Conservation (phyloP, 352 stramenopile genomes). For the Globisporangium polare region DNA sequence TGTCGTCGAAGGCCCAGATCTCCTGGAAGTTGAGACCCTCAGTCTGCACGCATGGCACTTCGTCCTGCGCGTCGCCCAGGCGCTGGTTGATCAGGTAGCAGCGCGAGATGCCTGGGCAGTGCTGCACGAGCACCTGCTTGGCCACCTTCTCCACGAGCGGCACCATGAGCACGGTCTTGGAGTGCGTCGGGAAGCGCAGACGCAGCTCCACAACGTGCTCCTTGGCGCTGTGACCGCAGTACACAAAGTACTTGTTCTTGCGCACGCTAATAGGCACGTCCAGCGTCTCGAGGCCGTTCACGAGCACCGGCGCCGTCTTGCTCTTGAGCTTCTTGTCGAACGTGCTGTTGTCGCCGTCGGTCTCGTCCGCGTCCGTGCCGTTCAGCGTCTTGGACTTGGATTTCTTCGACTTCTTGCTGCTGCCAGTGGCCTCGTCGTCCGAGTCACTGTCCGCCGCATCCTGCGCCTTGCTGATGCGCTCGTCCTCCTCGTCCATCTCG, state of each 20-base stretch:
- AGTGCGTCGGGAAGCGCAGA: constrained; percentile 85
- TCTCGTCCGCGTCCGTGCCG: constrained; percentile 29
- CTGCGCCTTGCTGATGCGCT: constrained; percentile 67
- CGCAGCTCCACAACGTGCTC: constrained; percentile 82
- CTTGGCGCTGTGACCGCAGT: constrained; percentile 73
- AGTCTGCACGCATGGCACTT: constrained; percentile 88
- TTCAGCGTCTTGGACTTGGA: constrained; percentile 23
- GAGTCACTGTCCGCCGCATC: constrained; percentile 61
- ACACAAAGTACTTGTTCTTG: constrained; percentile 88
- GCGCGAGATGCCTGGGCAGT: constrained; percentile 84
- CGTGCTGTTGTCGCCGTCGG: neutral
- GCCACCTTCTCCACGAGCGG: constrained; percentile 85
- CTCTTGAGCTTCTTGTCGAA: constrained; percentile 21
- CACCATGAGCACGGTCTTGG: constrained; percentile 88
- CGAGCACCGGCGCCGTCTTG: constrained; percentile 35
- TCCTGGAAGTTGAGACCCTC: constrained; percentile 98
- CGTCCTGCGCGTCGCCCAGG: constrained; percentile 69
- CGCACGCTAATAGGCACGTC: constrained; percentile 68
- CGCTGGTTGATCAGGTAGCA: constrained; percentile 90
- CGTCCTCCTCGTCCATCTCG: constrained; percentile 94
- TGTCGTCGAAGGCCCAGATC: constrained; percentile 93
- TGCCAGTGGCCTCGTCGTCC: constrained; percentile 14
- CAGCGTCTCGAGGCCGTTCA: constrained; percentile 65
- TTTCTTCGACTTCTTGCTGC: constrained; percentile 25
- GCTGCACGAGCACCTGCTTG: constrained; percentile 81